These are phyloP conservation scores for Aspergillus tanneri DNA, from an alignment of 2,329 filamentous ascomycete species.

Conservation along the genomic window DNA sequence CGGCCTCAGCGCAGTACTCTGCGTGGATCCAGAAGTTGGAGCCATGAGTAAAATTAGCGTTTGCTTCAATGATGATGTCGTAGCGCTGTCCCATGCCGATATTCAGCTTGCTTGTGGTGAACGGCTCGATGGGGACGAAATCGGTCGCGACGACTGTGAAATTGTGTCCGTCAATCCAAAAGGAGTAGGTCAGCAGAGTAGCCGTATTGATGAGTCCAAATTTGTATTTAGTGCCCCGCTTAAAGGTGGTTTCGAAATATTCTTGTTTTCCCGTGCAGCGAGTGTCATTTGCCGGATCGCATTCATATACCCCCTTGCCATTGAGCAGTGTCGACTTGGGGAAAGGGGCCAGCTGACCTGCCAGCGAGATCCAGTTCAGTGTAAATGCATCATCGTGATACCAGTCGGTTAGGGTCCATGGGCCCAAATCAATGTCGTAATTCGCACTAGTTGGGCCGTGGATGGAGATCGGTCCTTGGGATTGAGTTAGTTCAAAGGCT, in stretches of 20 bases:
- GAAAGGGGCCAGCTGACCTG: background rate
- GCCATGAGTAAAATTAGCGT: slow-evolving; percentile 16
- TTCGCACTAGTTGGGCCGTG: slow-evolving; percentile 38
- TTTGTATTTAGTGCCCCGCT: slow-evolving; percentile 23
- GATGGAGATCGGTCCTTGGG: slow-evolving; percentile 55
- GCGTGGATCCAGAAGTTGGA: slow-evolving; percentile 42
- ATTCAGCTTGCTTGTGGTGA: slow-evolving; percentile 60
- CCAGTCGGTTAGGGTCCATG: slow-evolving; percentile 38
- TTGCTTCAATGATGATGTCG: slow-evolving; percentile 36
- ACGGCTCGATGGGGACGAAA: slow-evolving; percentile 62
- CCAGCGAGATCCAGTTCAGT: too few species aligned
- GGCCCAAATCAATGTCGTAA: slow-evolving; percentile 39
- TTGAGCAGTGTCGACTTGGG: background rate
- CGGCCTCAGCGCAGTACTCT: slow-evolving; percentile 47
- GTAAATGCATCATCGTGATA: slow-evolving; percentile 19
- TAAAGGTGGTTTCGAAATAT: slow-evolving; percentile 17
- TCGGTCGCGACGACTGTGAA: slow-evolving; percentile 66
- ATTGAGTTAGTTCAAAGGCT: too few species aligned
- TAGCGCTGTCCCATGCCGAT: slow-evolving; percentile 59
- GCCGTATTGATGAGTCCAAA: slow-evolving; percentile 47
- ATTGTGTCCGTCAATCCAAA: slow-evolving; percentile 58
- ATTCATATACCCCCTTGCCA: background rate
- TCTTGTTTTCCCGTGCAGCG: slow-evolving; percentile 18
- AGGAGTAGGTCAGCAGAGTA: slow-evolving; percentile 29
- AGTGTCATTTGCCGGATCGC: slow-evolving; percentile 29